Evolutionary conservation across 306 rosid genomes (phyloP), one percentile per base, ranked within the genome.

Genomic region (Dicorynia guianensis): DNA sequence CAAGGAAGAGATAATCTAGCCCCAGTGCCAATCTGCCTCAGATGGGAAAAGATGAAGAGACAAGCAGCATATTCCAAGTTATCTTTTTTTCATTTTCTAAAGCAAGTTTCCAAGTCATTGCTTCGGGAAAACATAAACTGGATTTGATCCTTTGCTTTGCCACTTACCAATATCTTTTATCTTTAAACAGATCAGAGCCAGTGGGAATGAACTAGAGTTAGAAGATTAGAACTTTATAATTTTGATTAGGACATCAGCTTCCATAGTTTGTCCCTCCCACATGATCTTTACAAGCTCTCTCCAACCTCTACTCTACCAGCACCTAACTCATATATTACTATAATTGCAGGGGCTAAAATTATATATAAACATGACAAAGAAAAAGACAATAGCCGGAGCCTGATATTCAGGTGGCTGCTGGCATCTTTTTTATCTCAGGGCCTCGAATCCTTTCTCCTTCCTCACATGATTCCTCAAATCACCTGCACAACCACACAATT

Each of bases 381-480:
- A 85, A 85, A 82, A 46, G 86, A 87, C 89, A 87, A 77, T 52
- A 76, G 73, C 67, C 74, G 80, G 81, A 81, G 79, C 79, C 74
- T 38, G 54, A 55, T 52, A 71, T 40, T 82, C 80, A 75, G 44
- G 77, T 25, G 30, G 30, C 30, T 25, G 30, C 69, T 72, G 91
- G 75, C 89, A 75, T 78, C 77, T 74, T 72, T 85, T 33, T 73
- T 84, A 86, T 85, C 93, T 81, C 76, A 77, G 17, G 43, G 85
- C 86, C 76, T 76, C 85, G 59, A 87, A 86, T 30, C 90, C 95
- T 80, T 55, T 75, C 67, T 75, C 90, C 88, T 76, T 81, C 85
- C 86, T 87, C 95, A 89, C 95, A 83, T 85, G 91, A 86, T 89
- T 87, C 82, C 79, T 85, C 93, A 87, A 39, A 35, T 13, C 85